phyloP scores from a whole-genome alignment of 2,329 filamentous ascomycete genomes.

The Calonectria pseudoturangicola region DNA sequence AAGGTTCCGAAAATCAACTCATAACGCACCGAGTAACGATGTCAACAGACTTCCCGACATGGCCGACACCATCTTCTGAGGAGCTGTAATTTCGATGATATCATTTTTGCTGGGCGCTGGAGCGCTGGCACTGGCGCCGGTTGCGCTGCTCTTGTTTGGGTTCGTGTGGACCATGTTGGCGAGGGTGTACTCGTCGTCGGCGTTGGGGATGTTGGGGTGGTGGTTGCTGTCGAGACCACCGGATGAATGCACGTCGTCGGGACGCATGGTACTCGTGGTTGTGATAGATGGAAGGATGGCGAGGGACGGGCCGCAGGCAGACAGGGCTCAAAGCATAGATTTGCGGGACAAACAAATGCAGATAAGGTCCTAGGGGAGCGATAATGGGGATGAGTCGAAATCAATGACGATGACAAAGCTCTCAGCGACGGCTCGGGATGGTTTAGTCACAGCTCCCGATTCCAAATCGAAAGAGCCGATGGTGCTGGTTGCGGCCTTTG shows the following conservation, averaged over 20 bases:
- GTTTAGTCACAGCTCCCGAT: conserved; percentile 31
- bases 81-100: conserved; percentile 82
- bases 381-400: conserved; percentile 29
- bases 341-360: conserved; percentile 12
- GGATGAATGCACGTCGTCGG: conserved; percentile 49
- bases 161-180: conserved; percentile 52
- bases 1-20: neutral
- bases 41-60: conserved; percentile 93
- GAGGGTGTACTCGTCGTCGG: conserved; percentile 56
- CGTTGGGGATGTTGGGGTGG: conserved; percentile 47
- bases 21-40: conserved; percentile 84
- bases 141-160: conserved; percentile 27
- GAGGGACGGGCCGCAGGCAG: conserved; percentile 4
- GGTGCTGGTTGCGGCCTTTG: conserved; percentile 15
- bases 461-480: conserved; percentile 2
- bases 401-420: conserved; percentile 54
- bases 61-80: conserved; percentile 96
- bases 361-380: neutral
- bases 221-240: conserved; percentile 49
- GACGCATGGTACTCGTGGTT: conserved; percentile 45
- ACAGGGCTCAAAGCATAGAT: conserved; percentile 44
- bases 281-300: conserved; percentile 14
- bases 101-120: conserved; percentile 52
- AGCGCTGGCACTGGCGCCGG: conserved; percentile 5
- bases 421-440: conserved; percentile 42